Evolutionary conservation across 257 asterid species (phyloP).

Genomic region (Paulownia fortunei): DNA sequence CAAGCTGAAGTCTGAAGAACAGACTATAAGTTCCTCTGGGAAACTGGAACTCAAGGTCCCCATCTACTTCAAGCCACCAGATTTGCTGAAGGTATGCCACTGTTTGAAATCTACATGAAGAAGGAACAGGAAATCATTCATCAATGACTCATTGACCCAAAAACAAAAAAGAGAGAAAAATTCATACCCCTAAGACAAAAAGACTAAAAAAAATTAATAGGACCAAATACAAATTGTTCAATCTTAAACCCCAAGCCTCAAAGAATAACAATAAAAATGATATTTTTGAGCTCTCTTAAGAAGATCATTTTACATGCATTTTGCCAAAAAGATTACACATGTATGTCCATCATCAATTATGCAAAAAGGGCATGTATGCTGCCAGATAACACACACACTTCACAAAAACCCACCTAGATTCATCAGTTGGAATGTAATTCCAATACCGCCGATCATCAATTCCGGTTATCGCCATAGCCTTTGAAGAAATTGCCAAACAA

Average conservation of each 20-base stretch:
- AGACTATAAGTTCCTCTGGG: conserved; percentile 75
- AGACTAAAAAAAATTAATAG: neutral
- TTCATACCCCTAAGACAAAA: neutral
- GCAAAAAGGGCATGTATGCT: neutral
- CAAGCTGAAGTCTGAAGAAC: conserved; percentile 80
- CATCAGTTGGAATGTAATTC: conserved; percentile 70
- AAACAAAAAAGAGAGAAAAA: neutral
- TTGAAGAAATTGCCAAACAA: conserved; percentile 75
- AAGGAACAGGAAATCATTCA: neutral
- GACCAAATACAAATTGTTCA: neutral
- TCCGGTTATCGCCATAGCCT: conserved; percentile 79
- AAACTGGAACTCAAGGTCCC: conserved; percentile 71
- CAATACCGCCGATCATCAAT: conserved; percentile 93
- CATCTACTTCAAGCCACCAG: conserved; percentile 92
- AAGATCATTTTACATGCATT: neutral
- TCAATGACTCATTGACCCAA: neutral
- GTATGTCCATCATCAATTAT: neutral
- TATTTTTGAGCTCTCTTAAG: neutral
- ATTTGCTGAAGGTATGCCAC: conserved; percentile 87
- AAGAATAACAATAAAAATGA: neutral
- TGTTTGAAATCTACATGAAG: conserved; percentile 61
- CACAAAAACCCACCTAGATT: conserved; percentile 71
- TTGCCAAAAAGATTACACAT: neutral
- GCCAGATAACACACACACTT: neutral
- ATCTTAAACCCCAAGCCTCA: neutral